These are phyloP conservation scores for Tolypocladium nubicola DNA, from an alignment of 2,329 filamentous ascomycete genomes.

Conservation along the genomic window DNA sequence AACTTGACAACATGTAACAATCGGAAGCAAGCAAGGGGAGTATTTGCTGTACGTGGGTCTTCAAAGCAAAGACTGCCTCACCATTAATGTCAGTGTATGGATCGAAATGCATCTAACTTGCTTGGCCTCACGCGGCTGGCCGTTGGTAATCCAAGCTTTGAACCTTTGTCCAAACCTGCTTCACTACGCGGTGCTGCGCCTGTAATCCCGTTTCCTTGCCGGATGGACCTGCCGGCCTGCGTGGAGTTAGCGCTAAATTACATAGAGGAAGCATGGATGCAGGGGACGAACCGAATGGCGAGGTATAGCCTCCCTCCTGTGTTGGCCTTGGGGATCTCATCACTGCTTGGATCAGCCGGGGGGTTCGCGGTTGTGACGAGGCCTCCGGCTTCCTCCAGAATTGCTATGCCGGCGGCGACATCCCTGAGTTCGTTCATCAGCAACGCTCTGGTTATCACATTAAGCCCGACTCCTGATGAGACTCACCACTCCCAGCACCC, in stretches of 20 bases:
- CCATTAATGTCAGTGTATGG: background rate
- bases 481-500: slow-evolving; percentile 69
- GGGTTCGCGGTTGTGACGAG: slow-evolving; percentile 66
- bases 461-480: background rate
- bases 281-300: slow-evolving; percentile 40
- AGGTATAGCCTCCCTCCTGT: slow-evolving; percentile 62
- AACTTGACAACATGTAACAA: slow-evolving; percentile 38
- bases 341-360: slow-evolving; percentile 44
- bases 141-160: background rate
- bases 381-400: slow-evolving; percentile 64
- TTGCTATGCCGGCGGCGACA: slow-evolving; percentile 64
- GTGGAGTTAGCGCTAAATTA: slow-evolving; percentile 11
- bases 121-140: background rate
- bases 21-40: background rate
- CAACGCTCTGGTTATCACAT: background rate
- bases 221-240: slow-evolving; percentile 44
- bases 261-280: background rate
- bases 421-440: slow-evolving; percentile 37
- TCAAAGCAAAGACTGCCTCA: background rate
- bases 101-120: background rate
- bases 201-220: background rate
- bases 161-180: background rate
- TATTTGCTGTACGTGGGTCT: background rate
- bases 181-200: background rate
- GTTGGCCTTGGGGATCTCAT: slow-evolving; percentile 45